Base-by-base conservation (phyloP, 2,329 filamentous ascomycete species). In the Paraphoma sp. region DNA sequence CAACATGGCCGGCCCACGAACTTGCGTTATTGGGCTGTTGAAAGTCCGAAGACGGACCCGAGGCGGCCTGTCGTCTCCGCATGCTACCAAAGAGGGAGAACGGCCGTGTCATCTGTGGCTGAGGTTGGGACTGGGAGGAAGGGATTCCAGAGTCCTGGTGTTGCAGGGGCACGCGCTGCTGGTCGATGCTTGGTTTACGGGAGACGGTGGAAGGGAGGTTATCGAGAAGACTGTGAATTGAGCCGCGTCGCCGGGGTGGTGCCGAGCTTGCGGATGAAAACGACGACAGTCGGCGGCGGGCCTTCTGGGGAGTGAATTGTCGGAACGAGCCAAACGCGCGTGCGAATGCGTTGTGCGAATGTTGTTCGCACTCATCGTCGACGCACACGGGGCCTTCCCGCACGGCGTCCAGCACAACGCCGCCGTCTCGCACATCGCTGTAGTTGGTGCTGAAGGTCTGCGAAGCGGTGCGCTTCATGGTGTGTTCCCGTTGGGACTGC, bases 391-490 rank as follows among this genome's bases (percentile, higher is more conserved):
- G 48, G 52, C 59, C 70, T 55, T 76, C 74, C 51, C 67, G 67
- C 17, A 75, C 71, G 10, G 71, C 62, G 52, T 67, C 68, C 45
- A 76, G 60, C 41, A 60, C 57, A 53, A 65, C 58, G 60, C 51
- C 61, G 23, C 60, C 53, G 52, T 73, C 70, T 16, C 64, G 63
- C 14, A 56, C 51, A 57, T 75, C 68, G 54, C 62, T 51, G 53
- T 65, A 59, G 40, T 65, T 62, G 57, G 59, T 67, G 57, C 60
- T 66, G 63, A 76, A 76, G 30, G 73, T 76, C 67, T 77, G 74
- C 54, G 71, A 75, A 46, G 74, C 74, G 56, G 72, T 75, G 29
- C 71, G 64, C 60, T 77, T 76, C 73, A 76, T 74, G 54, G 63
- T 64, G 54, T 65, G 44, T 36, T 36, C n/a, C 33, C 41, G 18